Evolutionary conservation across 768 basidiomycete species (phyloP).

Genomic region (Naematelia aurantialba): DNA sequence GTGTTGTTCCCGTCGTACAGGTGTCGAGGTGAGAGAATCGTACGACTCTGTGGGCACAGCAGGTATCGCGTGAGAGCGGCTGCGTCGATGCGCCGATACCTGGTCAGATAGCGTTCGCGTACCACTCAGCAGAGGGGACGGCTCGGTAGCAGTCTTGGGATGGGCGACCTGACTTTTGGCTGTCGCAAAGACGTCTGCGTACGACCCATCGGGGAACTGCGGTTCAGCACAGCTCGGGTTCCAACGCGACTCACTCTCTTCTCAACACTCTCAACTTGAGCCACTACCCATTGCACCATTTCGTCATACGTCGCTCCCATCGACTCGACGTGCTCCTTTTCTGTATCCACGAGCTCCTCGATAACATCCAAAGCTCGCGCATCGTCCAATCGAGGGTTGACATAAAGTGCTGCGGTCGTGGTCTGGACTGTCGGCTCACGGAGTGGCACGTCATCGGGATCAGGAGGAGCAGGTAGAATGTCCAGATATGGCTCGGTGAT

Average conservation of each 20-base stretch:
- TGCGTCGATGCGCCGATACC: slow-evolving; percentile 26
- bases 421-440: slow-evolving; percentile 42
- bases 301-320: slow-evolving; percentile 23
- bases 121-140: slow-evolving; percentile 2
- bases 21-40: slow-evolving; percentile 2
- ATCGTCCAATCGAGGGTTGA: slow-evolving; percentile 44
- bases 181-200: slow-evolving; percentile 25
- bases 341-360: slow-evolving; percentile 38
- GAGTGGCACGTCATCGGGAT: slow-evolving; percentile 38
- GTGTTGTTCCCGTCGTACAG: slow-evolving; percentile 9
- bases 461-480: slow-evolving; percentile 36
- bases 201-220: slow-evolving; percentile 45
- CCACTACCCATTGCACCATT: slow-evolving; percentile 18
- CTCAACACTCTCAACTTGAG: slow-evolving; percentile 30
- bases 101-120: slow-evolving; percentile 10
- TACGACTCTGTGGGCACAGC: not conserved
- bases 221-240: not conserved
- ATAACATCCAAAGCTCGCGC: slow-evolving; percentile 24
- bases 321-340: slow-evolving; percentile 35
- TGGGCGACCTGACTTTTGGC: slow-evolving; percentile 19
- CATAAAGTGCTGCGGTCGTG: slow-evolving; percentile 43
- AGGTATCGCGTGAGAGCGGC: slow-evolving; percentile 14
- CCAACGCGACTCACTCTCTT: slow-evolving; percentile 31
- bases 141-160: slow-evolving; percentile 5
- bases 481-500: slow-evolving; percentile 41